Conservation (phyloP, 1,284 basidiomycete genomes). For the Ganoderma sinense region DNA sequence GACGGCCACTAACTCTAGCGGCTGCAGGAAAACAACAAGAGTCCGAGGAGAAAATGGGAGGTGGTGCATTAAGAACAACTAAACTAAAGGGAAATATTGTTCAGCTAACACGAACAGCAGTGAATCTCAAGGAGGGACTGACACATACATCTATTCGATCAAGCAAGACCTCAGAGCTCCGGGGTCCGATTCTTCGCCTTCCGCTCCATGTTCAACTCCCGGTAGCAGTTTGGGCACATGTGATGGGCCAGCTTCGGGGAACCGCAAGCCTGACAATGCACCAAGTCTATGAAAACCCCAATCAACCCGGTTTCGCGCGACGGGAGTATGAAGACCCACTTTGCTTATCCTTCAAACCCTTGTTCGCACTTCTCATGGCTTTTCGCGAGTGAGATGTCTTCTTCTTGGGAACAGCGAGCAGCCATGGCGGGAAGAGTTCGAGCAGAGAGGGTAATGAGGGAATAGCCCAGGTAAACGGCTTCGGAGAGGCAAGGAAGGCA, state of each 20-base stretch:
- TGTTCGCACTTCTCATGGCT: constrained; percentile 94
- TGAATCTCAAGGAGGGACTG: neutral
- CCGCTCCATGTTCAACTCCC: constrained; percentile 75
- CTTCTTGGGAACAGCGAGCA: constrained; percentile 95
- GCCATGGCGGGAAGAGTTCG: constrained; percentile 87
- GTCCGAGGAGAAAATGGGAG: neutral
- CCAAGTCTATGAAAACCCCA: constrained; percentile 69
- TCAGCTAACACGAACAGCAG: neutral
- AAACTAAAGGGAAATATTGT: neutral
- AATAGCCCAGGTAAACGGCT: constrained; percentile 52
- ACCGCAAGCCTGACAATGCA: constrained; percentile 93
- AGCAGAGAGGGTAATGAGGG: constrained; percentile 69
- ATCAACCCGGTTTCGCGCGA: constrained; percentile 8
- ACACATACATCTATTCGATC: constrained; percentile 19
- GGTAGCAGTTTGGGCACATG: constrained; percentile 88
- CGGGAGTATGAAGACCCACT: constrained; percentile 61
- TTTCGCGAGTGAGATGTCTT: constrained; percentile 95
- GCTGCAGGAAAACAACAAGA: neutral
- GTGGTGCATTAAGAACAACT: constrained; percentile 9
- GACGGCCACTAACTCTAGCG: neutral
- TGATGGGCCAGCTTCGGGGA: constrained; percentile 90
- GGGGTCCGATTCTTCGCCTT: constrained; percentile 46
- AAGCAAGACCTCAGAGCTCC: constrained; percentile 6
- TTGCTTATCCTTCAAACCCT: constrained; percentile 93
- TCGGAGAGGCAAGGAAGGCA: constrained; percentile 40